Conservation (phyloP, 495 filamentous ascomycete species). For the Copromyces sp. region DNA sequence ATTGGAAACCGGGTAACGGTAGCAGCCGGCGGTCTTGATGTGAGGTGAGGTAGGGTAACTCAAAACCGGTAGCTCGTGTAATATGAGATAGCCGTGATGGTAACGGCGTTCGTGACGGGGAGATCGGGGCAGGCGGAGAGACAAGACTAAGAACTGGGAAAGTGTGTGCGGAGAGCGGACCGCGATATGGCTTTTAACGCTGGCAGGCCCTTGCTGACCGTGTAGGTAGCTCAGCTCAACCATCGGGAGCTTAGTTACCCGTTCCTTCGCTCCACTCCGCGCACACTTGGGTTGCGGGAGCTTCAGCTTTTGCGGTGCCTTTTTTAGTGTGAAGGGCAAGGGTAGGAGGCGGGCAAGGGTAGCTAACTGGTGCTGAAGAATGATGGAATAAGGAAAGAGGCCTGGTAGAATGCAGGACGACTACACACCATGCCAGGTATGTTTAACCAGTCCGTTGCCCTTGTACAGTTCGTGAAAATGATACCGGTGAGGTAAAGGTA, state of each 20-base stretch:
- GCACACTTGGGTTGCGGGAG: neutral
- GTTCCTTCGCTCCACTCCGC: neutral
- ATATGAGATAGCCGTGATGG: slow-evolving; percentile 1
- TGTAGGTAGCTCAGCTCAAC: too few relatives aligned
- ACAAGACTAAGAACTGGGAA: neutral
- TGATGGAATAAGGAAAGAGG: neutral
- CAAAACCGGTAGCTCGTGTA: neutral
- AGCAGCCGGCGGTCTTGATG: neutral
- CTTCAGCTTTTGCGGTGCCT: neutral
- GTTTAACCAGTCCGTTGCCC: neutral
- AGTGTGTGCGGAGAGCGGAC: neutral
- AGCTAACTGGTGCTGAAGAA: neutral
- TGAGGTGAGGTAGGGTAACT: slow-evolving; percentile 1
- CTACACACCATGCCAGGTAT: neutral
- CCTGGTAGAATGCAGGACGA: neutral
- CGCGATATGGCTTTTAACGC: neutral
- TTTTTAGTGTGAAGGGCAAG: neutral
- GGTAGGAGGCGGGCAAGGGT: neutral
- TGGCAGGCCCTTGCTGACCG: too few relatives aligned
- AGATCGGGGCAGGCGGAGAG: neutral
- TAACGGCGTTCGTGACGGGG: neutral
- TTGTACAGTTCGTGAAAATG: neutral
- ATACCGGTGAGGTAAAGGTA: neutral
- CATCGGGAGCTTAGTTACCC: neutral
- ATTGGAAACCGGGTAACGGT: neutral